Base-by-base conservation (phyloP, 2,329 filamentous ascomycete species). In the Fusarium humuli region DNA sequence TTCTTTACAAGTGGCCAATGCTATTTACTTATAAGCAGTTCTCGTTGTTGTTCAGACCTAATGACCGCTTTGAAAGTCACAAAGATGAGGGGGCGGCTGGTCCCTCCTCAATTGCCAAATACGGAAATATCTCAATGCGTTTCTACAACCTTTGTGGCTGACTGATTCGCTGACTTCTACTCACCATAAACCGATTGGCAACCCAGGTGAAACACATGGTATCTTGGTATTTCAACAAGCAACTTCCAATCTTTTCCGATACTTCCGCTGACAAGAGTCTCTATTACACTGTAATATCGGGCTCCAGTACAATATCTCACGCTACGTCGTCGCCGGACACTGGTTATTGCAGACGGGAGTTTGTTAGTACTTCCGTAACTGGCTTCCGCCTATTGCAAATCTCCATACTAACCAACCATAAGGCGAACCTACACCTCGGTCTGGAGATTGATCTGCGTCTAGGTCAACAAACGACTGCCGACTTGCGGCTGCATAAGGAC, bases 401-500 rank as follows among this genome's bases (percentile, higher is more conserved):
- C 34, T 54, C 22, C 22, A 22, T 22, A 52, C 57, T 52, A 65
- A 57, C 56, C 65, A 65, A 27, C 65, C 65, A 66, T 25, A 29
- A 44, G 34, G 34, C 46, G 47, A 44, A 52, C 48, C 50, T 67
- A 65, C 66, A 62, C 61, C 69, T 70, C 58, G 70, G 32, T 45
- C 68, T 68, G 68, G 68, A 71, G 23, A 56, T 71, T 52, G 41
- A 71, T 70, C 11, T 71, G 67, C 68, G 64, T 41, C 37, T 10
- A 54, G 20, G 27, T 47, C 23, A 42, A 57, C 23, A 57, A 65
- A 46, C 30, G 30, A 53, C 37, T 59, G 69, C 72, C 72, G 72
- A 55, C 16, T 73, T 67, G 44, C 58, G 72, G 72, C 68, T 74
- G 74, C 67, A 61, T 68, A 40, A 53, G 44, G 42, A 45, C 45